Evolutionary conservation across 352 stramenopile genomes (phyloP).

Genomic region (Globisporangium radiosum): DNA sequence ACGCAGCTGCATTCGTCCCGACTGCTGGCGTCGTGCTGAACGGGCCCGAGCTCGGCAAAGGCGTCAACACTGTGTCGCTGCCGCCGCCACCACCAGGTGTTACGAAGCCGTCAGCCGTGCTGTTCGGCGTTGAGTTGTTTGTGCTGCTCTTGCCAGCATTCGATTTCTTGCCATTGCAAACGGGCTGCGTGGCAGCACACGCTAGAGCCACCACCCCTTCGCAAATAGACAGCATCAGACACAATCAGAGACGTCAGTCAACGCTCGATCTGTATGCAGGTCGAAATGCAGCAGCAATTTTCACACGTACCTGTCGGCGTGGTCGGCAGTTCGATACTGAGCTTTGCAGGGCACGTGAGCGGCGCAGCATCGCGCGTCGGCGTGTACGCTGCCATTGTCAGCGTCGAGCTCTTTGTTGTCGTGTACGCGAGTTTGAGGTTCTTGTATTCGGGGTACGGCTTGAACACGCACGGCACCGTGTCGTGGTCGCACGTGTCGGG

Average conservation of each 20-base stretch:
- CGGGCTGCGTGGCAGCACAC: conserved; percentile 28
- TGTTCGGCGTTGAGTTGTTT: too few species aligned
- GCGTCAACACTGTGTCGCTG: too few species aligned
- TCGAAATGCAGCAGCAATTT: too few species aligned
- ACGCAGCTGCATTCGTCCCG: too few species aligned
- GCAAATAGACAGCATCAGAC: background rate
- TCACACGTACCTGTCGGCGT: conserved; percentile 28
- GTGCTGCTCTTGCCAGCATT: conserved; percentile 32
- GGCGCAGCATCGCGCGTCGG: conserved; percentile 23
- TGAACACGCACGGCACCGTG: conserved; percentile 42
- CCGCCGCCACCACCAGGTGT: too few species aligned
- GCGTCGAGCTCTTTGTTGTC: conserved; percentile 42
- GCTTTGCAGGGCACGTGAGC: conserved; percentile 26
- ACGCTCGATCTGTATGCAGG: too few species aligned
- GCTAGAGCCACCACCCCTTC: background rate
- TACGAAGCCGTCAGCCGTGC: too few species aligned
- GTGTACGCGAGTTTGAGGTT: conserved; percentile 71
- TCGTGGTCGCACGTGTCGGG: conserved; percentile 65
- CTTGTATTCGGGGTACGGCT: conserved; percentile 62
- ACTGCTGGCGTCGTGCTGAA: too few species aligned
- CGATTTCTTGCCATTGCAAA: conserved; percentile 45
- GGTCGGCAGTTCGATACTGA: conserved; percentile 14
- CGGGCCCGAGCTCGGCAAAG: too few species aligned
- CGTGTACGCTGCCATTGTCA: conserved; percentile 32
- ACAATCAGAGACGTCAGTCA: background rate